These are phyloP conservation scores for Trichoderma oligosporum DNA, from an alignment of 2,329 filamentous ascomycete genomes.

Conservation along the genomic window DNA sequence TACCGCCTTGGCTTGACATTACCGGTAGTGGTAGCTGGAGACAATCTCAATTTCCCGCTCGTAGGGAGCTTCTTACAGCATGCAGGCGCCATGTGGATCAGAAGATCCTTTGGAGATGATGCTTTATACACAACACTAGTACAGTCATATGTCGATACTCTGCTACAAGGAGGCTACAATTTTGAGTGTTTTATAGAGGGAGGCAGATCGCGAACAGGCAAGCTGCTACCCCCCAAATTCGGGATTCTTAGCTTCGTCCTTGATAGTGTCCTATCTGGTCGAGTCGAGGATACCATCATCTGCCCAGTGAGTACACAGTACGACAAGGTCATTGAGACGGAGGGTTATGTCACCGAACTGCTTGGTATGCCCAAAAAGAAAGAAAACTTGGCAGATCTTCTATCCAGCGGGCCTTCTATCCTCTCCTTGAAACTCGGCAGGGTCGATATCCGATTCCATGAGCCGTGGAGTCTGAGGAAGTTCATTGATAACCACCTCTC, in stretches of 20 bases:
- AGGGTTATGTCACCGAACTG: conserved; percentile 92
- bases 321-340: conserved; percentile 97
- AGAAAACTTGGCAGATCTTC: conserved; percentile 84
- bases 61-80: conserved; percentile 89
- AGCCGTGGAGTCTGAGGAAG: conserved; percentile 84
- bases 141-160: conserved; percentile 89
- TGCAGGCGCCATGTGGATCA: conserved; percentile 96
- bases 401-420: conserved; percentile 80
- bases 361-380: conserved; percentile 93
- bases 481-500: conserved; percentile 77
- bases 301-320: conserved; percentile 97
- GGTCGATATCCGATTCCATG: conserved; percentile 92
- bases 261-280: conserved; percentile 82
- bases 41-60: conserved; percentile 92
- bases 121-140: conserved; percentile 88
- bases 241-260: conserved; percentile 89
- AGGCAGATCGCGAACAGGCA: conserved; percentile 86
- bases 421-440: conserved; percentile 83
- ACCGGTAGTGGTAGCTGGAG: conserved; percentile 88
- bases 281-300: conserved; percentile 86
- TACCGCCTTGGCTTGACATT: conserved; percentile 86
- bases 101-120: conserved; percentile 88
- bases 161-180: conserved; percentile 88
- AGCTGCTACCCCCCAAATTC: conserved; percentile 90
- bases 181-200: conserved; percentile 98